Base-by-base conservation (phyloP, 2,329 filamentous ascomycete genomes). In the Trichoderma brevicompactum region DNA sequence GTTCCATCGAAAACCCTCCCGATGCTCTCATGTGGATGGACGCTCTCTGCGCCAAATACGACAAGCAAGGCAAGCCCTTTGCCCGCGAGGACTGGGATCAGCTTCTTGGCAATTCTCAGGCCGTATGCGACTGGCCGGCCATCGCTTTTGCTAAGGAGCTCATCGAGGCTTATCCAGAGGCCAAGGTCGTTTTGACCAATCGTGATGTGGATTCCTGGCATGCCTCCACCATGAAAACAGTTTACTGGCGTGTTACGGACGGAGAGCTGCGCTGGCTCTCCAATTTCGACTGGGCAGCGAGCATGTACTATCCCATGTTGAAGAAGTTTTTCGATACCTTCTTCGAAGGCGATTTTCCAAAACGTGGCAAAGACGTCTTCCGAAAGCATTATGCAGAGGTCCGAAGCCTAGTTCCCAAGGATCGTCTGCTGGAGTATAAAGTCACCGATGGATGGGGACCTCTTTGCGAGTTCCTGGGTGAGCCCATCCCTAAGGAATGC, bases 11-110 rank as follows among this genome's bases (percentile, higher is more conserved):
- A 78, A 90, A 28, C 69, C 74, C 74, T 5, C 72, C 72, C 40
- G 88, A 90, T 72, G 86, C 85, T 63, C 79, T 89, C 48, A 85
- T 90, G 79, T 92, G 89, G 89, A 85, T 87, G 77, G 87, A 91
- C 68, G 89, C 89, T 34, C 82, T 92, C 64, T 79, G 80, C 17
- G 86, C 87, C 69, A 80, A 80, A 68, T 80, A 79, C 69, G 74
- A 76, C 58, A 59, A 59, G 70, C 69, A 44, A 36, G 62, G 44
- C 41, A 52, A 52, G 8, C 56, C 79, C 8, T 90, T 90, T 69
- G 86, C 84, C 23, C 84, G 87, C 56, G 83, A 87, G 72, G 86
- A 91, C 75, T 91, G 87, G 86, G 87, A 91, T 74, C 83, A 88
- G 75, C 81, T 91, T 10, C 79, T 91, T 66, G 87, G 87, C 58